Evolutionary conservation across 2,329 filamentous ascomycete species (phyloP).

Genomic region (Aaosphaeria arxii): DNA sequence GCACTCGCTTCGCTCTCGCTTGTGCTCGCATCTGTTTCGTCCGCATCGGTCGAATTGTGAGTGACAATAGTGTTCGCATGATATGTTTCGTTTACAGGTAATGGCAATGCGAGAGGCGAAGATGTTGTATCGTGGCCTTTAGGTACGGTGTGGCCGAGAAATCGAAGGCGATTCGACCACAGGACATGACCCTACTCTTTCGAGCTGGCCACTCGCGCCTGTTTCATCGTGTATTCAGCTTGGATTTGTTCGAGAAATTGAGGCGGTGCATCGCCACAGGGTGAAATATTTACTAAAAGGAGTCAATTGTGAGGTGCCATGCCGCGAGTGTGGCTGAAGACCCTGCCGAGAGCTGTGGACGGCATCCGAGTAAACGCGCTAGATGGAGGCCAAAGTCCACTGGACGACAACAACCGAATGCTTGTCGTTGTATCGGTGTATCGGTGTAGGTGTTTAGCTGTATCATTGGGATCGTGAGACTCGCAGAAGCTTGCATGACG

Average conservation of each 20-base stretch:
- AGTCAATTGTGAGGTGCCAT: background rate
- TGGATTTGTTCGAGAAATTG: too few relatives aligned
- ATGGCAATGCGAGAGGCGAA: constrained; percentile 2
- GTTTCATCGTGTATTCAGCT: too few relatives aligned
- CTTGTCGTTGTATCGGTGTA: constrained; percentile 3
- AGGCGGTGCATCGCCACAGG: too few relatives aligned
- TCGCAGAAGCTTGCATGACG: constrained; percentile 16
- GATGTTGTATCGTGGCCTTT: background rate
- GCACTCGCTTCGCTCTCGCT: background rate
- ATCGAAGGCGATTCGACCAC: background rate
- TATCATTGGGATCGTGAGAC: constrained; percentile 24
- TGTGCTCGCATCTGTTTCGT: constrained; percentile 6
- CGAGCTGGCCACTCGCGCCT: too few relatives aligned
- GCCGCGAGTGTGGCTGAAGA: constrained; percentile 26
- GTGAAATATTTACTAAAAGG: too few relatives aligned
- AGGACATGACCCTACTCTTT: too few relatives aligned
- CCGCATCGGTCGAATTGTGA: constrained; percentile 5
- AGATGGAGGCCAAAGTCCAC: background rate
- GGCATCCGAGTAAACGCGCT: constrained; percentile 1
- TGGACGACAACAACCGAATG: too few relatives aligned
- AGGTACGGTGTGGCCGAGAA: constrained; percentile 1
- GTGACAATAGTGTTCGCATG: constrained; percentile 4
- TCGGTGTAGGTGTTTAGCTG: constrained; percentile 18
- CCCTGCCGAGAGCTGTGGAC: constrained; percentile 6
- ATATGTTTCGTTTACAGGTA: constrained; percentile 5